phyloP scores from a whole-genome alignment of 1,284 basidiomycete genomes.

The Trametes polyzona region DNA sequence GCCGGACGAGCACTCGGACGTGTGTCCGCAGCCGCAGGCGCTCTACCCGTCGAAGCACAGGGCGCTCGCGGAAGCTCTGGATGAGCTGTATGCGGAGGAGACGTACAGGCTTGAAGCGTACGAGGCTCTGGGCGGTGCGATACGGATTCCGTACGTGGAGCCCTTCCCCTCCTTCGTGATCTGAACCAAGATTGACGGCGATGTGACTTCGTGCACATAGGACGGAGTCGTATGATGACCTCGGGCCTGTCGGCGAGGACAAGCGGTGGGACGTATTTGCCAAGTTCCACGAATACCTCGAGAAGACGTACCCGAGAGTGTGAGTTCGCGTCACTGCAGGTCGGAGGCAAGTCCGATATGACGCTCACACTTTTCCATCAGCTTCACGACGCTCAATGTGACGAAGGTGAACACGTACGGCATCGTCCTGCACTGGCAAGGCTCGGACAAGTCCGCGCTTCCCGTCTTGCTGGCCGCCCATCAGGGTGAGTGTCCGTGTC shows the following conservation, averaged over 20 bases:
- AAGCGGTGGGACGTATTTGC: conserved; percentile 46
- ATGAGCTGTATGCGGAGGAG: conserved; percentile 8
- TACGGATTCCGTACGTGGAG: conserved; percentile 30
- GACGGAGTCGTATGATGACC: conserved; percentile 35
- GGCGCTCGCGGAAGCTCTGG: conserved; percentile 4
- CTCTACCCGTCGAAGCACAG: conserved; percentile 13
- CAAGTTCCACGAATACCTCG: conserved; percentile 44
- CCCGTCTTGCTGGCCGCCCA: conserved; percentile 70
- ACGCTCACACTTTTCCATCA: too few relatives aligned
- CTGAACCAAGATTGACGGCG: too few relatives aligned
- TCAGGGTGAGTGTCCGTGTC: conserved; percentile 47
- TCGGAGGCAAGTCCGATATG: too few relatives aligned
- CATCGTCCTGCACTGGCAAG: conserved; percentile 66
- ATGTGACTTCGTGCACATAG: conserved; percentile 12
- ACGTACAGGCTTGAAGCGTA: conserved; percentile 21
- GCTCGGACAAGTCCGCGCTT: conserved; percentile 54
- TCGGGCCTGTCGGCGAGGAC: conserved; percentile 41
- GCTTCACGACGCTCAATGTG: conserved; percentile 53
- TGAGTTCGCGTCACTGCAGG: conserved; percentile 34
- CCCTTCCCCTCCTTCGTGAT: background rate
- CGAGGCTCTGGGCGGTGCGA: conserved; percentile 23
- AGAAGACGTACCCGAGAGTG: conserved; percentile 43
- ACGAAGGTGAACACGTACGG: conserved; percentile 68
- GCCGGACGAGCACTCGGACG: conserved; percentile 8
- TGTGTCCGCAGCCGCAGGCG: conserved; percentile 16